Evolutionary conservation across 768 basidiomycete genomes (phyloP).

Genomic region (Amanita subjunquillea): DNA sequence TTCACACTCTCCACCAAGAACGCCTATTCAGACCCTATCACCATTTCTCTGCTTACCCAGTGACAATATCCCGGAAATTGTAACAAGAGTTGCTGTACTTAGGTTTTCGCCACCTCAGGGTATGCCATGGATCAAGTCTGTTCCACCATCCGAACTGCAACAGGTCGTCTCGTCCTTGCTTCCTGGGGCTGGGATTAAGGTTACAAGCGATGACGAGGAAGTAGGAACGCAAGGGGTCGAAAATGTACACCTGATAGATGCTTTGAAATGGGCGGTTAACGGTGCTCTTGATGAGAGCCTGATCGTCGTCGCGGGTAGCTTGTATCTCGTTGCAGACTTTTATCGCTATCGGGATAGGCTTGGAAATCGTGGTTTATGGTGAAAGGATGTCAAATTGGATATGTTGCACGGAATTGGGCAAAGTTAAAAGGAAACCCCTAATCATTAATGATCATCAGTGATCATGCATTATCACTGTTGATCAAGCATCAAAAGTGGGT

Average conservation of each 20-base stretch:
- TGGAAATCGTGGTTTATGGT: too few relatives aligned
- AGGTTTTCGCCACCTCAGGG: conserved; percentile 70
- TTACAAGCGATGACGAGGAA: conserved; percentile 19
- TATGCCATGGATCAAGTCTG: conserved; percentile 90
- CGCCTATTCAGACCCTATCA: conserved; percentile 56
- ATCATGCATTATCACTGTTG: too few relatives aligned
- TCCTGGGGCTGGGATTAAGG: conserved; percentile 39
- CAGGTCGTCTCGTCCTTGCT: conserved; percentile 31
- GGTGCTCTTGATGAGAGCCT: conserved; percentile 16
- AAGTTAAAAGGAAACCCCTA: too few relatives aligned
- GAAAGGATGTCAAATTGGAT: too few relatives aligned
- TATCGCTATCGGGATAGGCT: conserved; percentile 41
- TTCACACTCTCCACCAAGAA: conserved; percentile 83
- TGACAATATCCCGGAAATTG: conserved; percentile 17
- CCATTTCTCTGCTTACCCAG: conserved; percentile 44
- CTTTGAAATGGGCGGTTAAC: conserved; percentile 37
- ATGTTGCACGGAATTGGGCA: too few relatives aligned
- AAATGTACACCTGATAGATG: conserved; percentile 16
- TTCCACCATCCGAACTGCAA: conserved; percentile 39
- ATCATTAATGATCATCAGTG: too few relatives aligned
- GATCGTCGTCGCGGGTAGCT: conserved; percentile 79
- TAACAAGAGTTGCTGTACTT: conserved; percentile 40
- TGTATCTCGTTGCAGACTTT: conserved; percentile 92
- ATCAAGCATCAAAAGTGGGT: too few relatives aligned
- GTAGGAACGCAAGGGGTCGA: background rate